A percentile compares a stretch with the other conserved stretches of the same genome.
phyloP scores from a whole-genome alignment of 2,329 filamentous ascomycete genomes.

The Sporothrix schenckii region DNA sequence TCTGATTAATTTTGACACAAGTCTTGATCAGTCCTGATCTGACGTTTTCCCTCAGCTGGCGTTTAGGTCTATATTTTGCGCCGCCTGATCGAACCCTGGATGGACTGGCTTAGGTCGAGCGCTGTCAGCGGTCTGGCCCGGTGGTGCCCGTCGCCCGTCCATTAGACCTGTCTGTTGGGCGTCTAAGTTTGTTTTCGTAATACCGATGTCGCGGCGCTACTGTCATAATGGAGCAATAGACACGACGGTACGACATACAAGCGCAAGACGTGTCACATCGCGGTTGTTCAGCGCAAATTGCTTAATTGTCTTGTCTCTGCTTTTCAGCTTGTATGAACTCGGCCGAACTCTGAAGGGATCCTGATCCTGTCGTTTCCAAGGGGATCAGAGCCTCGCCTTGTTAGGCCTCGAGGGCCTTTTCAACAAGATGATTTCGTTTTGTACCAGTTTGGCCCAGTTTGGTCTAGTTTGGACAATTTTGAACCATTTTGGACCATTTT shows the following conservation, averaged over 20 bases:
- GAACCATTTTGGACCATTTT: neutral
- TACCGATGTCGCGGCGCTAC: conserved; percentile 5
- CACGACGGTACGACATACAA: neutral
- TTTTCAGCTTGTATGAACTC: conserved; percentile 23
- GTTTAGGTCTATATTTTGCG: neutral
- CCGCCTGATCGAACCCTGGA: conserved; percentile 18
- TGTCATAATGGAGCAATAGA: neutral
- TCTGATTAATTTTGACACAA: neutral
- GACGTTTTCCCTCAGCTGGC: conserved; percentile 8
- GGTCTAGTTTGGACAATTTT: neutral
- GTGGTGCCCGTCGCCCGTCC: conserved; percentile 25
- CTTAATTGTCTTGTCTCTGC: conserved; percentile 1
- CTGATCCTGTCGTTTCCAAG: conserved; percentile 1
- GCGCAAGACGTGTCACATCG: neutral
- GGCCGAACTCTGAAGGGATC: neutral
- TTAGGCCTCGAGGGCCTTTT: neutral
- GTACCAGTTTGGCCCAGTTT: neutral
- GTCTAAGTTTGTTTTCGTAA: neutral
- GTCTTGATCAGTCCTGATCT: neutral
- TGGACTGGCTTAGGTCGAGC: neutral
- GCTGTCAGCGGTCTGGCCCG: conserved; percentile 24
- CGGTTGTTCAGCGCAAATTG: neutral
- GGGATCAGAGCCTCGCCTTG: conserved; percentile 7
- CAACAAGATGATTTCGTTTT: neutral
- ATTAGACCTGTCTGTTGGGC: conserved; percentile 16